These are phyloP conservation scores for Trichomonascaceae sp. DNA, from an alignment of 1,139 yeast genomes.

Conservation along the genomic window DNA sequence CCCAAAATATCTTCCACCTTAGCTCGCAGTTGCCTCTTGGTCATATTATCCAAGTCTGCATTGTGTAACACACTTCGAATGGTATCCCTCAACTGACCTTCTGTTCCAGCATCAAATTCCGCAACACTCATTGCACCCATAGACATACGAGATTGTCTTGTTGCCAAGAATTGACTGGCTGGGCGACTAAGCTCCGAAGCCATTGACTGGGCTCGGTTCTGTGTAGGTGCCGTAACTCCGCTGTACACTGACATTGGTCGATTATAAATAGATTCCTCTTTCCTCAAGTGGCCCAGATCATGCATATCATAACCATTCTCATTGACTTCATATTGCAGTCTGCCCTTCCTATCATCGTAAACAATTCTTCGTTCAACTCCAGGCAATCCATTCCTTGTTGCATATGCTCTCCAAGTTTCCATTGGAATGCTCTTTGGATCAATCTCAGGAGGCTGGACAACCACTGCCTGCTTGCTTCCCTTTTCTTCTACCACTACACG, in stretches of 20 bases:
- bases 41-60: slow-evolving; percentile 34
- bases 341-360: slow-evolving; percentile 28
- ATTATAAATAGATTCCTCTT: slow-evolving; percentile 16
- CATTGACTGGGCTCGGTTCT: slow-evolving; percentile 8
- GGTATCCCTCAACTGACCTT: slow-evolving; percentile 20
- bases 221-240: slow-evolving; percentile 9
- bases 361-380: slow-evolving; percentile 34
- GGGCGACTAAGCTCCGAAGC: slow-evolving; percentile 3
- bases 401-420: slow-evolving; percentile 35
- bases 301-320: slow-evolving; percentile 27
- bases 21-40: slow-evolving; percentile 33
- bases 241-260: slow-evolving; percentile 22
- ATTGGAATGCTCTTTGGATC: slow-evolving; percentile 30
- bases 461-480: slow-evolving; percentile 33
- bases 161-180: slow-evolving; percentile 5
- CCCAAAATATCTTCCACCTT: slow-evolving; percentile 35
- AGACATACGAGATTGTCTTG: slow-evolving; percentile 14
- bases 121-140: slow-evolving; percentile 15
- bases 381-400: slow-evolving; percentile 31
- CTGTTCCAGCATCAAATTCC: slow-evolving; percentile 21
- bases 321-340: slow-evolving; percentile 18
- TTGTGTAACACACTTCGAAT: slow-evolving; percentile 29
- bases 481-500: slow-evolving; percentile 38
- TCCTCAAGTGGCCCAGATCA: slow-evolving; percentile 15
- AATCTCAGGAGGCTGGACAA: slow-evolving; percentile 29